Conservation (phyloP, 495 filamentous ascomycete species). For the Neurospora africana region DNA sequence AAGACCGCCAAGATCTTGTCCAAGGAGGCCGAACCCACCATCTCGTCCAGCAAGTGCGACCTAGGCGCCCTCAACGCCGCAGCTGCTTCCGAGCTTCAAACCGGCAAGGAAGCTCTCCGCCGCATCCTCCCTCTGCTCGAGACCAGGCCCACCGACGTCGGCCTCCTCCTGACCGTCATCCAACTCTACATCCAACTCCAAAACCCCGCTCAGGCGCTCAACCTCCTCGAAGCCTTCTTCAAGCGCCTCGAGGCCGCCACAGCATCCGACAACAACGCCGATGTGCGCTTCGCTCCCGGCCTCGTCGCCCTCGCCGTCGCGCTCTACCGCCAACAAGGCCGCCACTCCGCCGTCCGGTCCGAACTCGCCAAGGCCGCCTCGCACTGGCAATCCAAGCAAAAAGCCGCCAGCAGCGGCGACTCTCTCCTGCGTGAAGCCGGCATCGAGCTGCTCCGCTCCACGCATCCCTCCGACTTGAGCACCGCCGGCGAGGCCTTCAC, state of each 20-base stretch:
- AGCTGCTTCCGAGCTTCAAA: conserved; percentile 53
- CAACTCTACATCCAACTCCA: conserved; percentile 70
- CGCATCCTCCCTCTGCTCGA: conserved; percentile 64
- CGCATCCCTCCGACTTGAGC: conserved; percentile 50
- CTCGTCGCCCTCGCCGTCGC: conserved; percentile 74
- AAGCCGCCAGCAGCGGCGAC: conserved; percentile 29
- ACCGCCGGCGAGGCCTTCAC: conserved; percentile 68
- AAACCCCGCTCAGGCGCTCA: conserved; percentile 67
- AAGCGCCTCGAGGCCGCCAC: conserved; percentile 58
- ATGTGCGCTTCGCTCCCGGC: conserved; percentile 76
- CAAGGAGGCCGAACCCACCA: conserved; percentile 37
- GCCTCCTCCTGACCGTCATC: conserved; percentile 69
- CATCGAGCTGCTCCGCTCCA: conserved; percentile 64
- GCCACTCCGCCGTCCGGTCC: conserved; percentile 57
- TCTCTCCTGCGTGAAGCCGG: conserved; percentile 72
- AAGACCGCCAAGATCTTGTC: conserved; percentile 52
- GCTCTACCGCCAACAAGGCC: conserved; percentile 68
- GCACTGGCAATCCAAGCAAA: conserved; percentile 56
- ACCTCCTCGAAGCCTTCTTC: conserved; percentile 63
- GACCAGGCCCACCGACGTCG: conserved; percentile 69
- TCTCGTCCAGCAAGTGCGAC: conserved; percentile 47
- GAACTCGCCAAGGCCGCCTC: conserved; percentile 71
- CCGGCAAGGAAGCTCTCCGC: conserved; percentile 60
- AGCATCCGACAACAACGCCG: conserved; percentile 41
- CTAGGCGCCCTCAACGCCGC: conserved; percentile 74